Base-by-base conservation (phyloP, 768 basidiomycete genomes). In the Fomitopsis serialis region DNA sequence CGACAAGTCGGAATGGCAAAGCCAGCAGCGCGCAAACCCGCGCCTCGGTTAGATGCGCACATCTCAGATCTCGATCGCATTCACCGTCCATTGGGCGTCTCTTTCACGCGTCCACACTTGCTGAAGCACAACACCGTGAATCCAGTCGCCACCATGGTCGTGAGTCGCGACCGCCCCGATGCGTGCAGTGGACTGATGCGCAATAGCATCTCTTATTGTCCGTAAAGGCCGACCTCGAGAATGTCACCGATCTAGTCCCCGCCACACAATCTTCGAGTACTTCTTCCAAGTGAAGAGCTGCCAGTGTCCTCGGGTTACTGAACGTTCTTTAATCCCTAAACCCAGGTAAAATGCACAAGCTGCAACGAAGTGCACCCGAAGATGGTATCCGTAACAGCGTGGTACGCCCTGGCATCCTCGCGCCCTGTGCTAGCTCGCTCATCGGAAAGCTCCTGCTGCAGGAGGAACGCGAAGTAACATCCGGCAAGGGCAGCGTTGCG, bases 321-420 rank as follows among this genome's bases (percentile, higher is more conserved):
- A 46, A 29, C 42, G 53, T 32, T 23, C 17, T 53, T 54, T 54
- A n/a, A 32, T 19, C 21, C 32, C 36, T 35, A 19, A n/a, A 4
- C 21, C 36, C 55, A 83, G 89, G 88, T 93, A 11, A 78, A 82
- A 70, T 93, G 91, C 68, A 89, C 75, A 29, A 86, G 81, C 63
- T 93, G 91, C 64, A 76, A 88, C 52, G 89, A 92, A 69, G 68
- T 69, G 3, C 91, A 93, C 61, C 80, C 85, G 3, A 92, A 89
- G 58, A 56, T 74, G 45, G 81, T 93, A 2, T 70, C 85, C 34
- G 63, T 93, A 92, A 93, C 61, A 84, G 87, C 45, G 58, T 70
- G 50, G 91, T 92, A 67, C 55, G 63, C 48, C 25, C 37, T 15
- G 22, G 29, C 34, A 10, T 36, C n/a, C 36, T 52, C 29, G 42